Conservation (phyloP, 495 filamentous ascomycete genomes). For the Penicillium argentinense region DNA sequence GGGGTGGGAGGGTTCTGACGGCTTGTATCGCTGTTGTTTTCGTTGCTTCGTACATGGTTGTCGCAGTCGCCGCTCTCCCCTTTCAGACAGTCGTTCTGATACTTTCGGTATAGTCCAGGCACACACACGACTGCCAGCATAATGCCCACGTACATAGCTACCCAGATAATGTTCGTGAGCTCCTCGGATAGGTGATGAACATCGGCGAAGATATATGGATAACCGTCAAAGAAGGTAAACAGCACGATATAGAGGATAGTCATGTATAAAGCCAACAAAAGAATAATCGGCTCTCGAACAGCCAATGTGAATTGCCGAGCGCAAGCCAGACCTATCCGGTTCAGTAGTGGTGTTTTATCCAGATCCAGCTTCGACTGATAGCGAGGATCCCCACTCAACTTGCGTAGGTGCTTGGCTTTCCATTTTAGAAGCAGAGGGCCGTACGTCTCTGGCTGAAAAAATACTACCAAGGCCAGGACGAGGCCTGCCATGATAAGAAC, state of each 20-base stretch:
- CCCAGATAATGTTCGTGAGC: slow-evolving; percentile 51
- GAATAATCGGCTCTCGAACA: slow-evolving; percentile 42
- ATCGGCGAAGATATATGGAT: slow-evolving; percentile 57
- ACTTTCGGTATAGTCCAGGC: slow-evolving; percentile 48
- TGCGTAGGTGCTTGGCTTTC: slow-evolving; percentile 44
- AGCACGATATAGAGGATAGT: slow-evolving; percentile 60
- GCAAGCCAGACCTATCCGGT: slow-evolving; percentile 25
- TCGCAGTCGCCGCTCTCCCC: too few species aligned
- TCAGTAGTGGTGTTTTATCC: slow-evolving; percentile 17
- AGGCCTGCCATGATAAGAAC: slow-evolving; percentile 43
- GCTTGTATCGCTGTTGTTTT: too few species aligned
- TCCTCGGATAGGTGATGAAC: slow-evolving; percentile 51
- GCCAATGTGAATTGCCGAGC: slow-evolving; percentile 40
- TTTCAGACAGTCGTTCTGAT: too few species aligned
- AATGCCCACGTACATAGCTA: slow-evolving; percentile 54
- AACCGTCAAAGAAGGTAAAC: slow-evolving; percentile 62
- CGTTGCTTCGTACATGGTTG: too few species aligned
- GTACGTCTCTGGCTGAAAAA: slow-evolving; percentile 50
- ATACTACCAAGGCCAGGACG: slow-evolving; percentile 32
- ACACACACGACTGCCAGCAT: slow-evolving; percentile 41
- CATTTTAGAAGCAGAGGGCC: slow-evolving; percentile 42
- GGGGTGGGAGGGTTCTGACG: too few species aligned
- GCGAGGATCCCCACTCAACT: slow-evolving; percentile 36
- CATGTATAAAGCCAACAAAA: slow-evolving; percentile 53
- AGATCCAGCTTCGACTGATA: slow-evolving; percentile 42